Evolutionary conservation across 2,329 filamentous ascomycete genomes (phyloP).

Genomic region (Phialemonium atrogriseum): DNA sequence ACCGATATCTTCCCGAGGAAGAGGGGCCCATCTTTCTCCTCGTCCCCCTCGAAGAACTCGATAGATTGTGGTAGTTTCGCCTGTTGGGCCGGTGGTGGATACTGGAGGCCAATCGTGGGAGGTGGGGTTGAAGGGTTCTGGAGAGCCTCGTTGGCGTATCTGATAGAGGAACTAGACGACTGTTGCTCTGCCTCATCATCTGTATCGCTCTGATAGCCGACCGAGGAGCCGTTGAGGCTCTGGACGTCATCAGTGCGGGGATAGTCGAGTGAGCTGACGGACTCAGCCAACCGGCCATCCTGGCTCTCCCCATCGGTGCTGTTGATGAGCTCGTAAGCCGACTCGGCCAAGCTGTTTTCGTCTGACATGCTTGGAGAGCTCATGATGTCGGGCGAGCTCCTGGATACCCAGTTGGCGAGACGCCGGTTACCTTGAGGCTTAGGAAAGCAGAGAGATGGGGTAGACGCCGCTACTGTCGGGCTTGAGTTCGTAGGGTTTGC

Average conservation of each 20-base stretch:
- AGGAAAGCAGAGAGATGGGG: constrained; percentile 48
- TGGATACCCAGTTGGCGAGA: constrained; percentile 52
- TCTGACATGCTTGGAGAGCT: constrained; percentile 31
- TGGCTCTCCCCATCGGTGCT: constrained; percentile 44
- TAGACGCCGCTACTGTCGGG: constrained; percentile 23
- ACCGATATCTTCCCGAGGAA: constrained; percentile 31
- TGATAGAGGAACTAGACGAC: constrained; percentile 29
- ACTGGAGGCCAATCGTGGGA: constrained; percentile 14
- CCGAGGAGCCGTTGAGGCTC: constrained; percentile 41
- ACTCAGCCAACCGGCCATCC: constrained; percentile 38
- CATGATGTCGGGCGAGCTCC: constrained; percentile 50
- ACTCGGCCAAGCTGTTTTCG: constrained; percentile 44
- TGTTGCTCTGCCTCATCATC: constrained; percentile 30
- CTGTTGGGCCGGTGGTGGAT: constrained; percentile 9
- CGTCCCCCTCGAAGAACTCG: constrained; percentile 33
- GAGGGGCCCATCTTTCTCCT: constrained; percentile 10
- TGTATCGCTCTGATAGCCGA: constrained; percentile 26
- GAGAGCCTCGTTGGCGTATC: constrained; percentile 41
- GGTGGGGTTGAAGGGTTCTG: constrained; percentile 29
- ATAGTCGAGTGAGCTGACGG: constrained; percentile 41
- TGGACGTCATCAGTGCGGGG: constrained; percentile 42
- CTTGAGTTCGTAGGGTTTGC: constrained; percentile 6
- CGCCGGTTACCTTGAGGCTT: constrained; percentile 44
- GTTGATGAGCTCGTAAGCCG: constrained; percentile 48
- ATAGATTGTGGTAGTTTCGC: constrained; percentile 23